phyloP scores from a whole-genome alignment of 371 early-diverging fungal species.

The Capillidium heterosporum region DNA sequence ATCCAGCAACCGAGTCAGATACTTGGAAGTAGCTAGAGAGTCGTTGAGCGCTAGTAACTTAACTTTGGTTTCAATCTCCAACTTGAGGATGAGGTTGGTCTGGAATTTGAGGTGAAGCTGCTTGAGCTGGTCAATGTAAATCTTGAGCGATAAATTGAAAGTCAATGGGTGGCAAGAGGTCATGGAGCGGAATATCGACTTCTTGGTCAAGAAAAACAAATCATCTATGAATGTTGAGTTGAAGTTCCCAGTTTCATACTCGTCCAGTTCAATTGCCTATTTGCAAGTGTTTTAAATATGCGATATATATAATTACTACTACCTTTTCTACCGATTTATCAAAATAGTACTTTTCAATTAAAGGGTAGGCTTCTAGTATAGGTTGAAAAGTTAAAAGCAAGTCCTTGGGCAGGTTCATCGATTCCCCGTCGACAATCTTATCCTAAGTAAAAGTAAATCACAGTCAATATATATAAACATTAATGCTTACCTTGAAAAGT shows the following conservation, averaged over 20 bases:
- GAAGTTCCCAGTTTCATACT: conserved; percentile 25
- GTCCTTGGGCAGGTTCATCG: too few species aligned
- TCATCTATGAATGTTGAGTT: conserved; percentile 81
- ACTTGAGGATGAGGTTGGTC: neutral
- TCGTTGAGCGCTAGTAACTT: neutral
- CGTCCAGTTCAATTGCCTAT: conserved; percentile 32
- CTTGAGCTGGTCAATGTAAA: neutral
- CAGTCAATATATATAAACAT: too few species aligned
- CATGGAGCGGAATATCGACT: conserved; percentile 25
- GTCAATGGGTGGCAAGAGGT: neutral
- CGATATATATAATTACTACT: neutral
- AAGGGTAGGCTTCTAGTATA: conserved; percentile 2
- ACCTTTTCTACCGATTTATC: neutral
- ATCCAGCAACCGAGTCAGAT: neutral
- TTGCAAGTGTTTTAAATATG: neutral
- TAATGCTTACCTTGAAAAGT: too few species aligned
- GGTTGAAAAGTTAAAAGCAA: neutral
- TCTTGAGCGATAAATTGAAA: neutral
- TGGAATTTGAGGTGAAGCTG: neutral
- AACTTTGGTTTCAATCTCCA: too few species aligned
- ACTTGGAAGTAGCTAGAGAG: neutral
- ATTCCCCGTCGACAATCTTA: too few species aligned
- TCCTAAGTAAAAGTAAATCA: too few species aligned
- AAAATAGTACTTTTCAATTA: conserved; percentile 6
- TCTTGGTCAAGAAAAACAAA: conserved; percentile 69